Base-by-base conservation (phyloP, 177 flowering plant species). In the Vitis hybrid region DNA sequence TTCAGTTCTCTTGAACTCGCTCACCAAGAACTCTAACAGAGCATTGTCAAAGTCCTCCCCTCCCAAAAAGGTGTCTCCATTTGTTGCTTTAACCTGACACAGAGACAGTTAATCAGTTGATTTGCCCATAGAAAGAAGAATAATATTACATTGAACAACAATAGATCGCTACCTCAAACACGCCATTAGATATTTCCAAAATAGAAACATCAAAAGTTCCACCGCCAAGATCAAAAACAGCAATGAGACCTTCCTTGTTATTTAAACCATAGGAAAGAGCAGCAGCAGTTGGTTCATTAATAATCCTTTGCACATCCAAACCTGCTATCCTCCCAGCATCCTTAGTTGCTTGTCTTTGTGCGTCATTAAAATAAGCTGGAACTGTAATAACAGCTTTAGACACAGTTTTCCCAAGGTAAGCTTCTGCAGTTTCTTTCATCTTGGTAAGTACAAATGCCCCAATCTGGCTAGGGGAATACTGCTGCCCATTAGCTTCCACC, bases 21-120 rank as follows among this genome's bases (percentile, higher is more conserved):
- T 72, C 51, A 88, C 93, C 74, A 89, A 79, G 80, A 67, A 88
- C 3, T 89, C 90, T 15, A 88, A 69, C 54, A 89, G 62, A 0
- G 88, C 76, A 74, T 87, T 90, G 81, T 90, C 94, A 76, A 89
- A 90, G 57, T 89, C 93, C 65, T 90, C 94, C 4, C 94, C 94
- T 73, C 93, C 93, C 82, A 86, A 79, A 66, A 88, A 88, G 17
- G 94, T 90, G 71, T 90, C 92, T 18, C 91, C 92, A 80, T 88
- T 90, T 54, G 91, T 88, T 48, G 94, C 91, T 90, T 90, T 90
- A 3, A 88, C 94, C 92, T 90, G 80, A 21, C 26, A 23, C 18
- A 68, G 11, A 64, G 1, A 39, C 34, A 52, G n/a, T 18, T 30
- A 11, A 30, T 6, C 3, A 3, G 12, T 12, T 30, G 15, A 14